A percentile compares a stretch with the other conserved stretches of the same genome.
Evolutionary conservation across 805 yeast genomes (phyloP).

Genomic region (Starmerella stigmatis): DNA sequence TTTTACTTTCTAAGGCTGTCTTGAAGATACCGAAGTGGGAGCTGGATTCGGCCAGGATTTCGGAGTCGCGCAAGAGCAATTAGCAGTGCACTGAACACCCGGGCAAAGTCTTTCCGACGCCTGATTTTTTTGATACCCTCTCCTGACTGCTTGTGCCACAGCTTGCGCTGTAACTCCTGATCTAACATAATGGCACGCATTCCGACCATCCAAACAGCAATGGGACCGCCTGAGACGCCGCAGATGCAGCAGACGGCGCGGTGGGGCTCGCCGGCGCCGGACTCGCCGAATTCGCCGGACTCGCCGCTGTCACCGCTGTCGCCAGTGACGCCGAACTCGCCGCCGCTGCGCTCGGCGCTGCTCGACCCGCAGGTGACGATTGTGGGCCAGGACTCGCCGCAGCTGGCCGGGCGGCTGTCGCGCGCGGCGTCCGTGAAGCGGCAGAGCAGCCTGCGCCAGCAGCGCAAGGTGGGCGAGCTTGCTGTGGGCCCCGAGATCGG

Average conservation of each 20-base stretch:
- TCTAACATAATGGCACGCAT: no score
- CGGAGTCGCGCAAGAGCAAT: no score
- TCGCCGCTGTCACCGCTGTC: background rate
- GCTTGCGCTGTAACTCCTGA: no score
- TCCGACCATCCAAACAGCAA: background rate
- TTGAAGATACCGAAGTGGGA: no score
- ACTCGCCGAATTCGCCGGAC: constrained; percentile 12
- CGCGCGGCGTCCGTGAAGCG: constrained; percentile 12
- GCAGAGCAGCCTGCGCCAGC: constrained; percentile 1
- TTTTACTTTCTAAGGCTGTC: no score
- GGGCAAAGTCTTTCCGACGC: no score
- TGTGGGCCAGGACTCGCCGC: constrained; percentile 2
- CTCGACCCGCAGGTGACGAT: background rate
- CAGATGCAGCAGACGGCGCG: constrained; percentile 10
- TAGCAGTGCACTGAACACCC: no score
- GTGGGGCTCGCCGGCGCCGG: constrained; percentile 9
- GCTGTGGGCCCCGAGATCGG: constrained; percentile 35
- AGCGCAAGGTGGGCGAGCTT: constrained; percentile 27
- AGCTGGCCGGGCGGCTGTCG: constrained; percentile 3
- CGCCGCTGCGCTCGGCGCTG: constrained; percentile 1
- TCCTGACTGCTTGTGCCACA: no score
- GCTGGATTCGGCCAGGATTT: no score
- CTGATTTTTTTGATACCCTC: no score
- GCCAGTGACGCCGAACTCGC: constrained; percentile 3
- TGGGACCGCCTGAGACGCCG: constrained; percentile 9